Conservation (phyloP, 352 stramenopile genomes). For the Pythium dissotocum region DNA sequence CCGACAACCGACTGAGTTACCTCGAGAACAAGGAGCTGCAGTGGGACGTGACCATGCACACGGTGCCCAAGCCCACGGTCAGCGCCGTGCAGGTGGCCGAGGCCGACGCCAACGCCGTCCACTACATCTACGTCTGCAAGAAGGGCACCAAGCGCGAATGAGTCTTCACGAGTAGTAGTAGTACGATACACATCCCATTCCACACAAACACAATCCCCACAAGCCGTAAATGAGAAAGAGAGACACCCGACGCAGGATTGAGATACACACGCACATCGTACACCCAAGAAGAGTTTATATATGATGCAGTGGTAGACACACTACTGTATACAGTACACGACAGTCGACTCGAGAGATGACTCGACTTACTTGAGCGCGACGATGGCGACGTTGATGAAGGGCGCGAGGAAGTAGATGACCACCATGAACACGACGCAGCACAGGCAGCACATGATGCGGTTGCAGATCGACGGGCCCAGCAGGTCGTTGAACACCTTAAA, state of each 20-base stretch:
- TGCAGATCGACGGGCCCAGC: conserved; percentile 85
- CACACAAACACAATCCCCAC: background rate
- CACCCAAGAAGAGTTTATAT: background rate
- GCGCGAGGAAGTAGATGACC: conserved; percentile 83
- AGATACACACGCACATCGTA: no score
- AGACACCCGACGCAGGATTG: background rate
- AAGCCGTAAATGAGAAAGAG: background rate
- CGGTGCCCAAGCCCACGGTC: conserved; percentile 96
- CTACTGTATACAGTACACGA: background rate
- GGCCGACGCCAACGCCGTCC: conserved; percentile 92
- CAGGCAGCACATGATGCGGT: conserved; percentile 81
- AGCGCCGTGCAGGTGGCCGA: conserved; percentile 92
- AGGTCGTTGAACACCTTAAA: conserved; percentile 90
- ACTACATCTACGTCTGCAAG: conserved; percentile 97
- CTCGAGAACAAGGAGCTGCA: conserved; percentile 95
- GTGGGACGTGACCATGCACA: conserved; percentile 94
- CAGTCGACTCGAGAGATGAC: no score
- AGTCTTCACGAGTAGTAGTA: background rate
- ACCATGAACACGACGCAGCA: conserved; percentile 87
- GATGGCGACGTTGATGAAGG: conserved; percentile 85
- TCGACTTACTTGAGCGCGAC: conserved; percentile 52
- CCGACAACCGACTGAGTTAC: conserved; percentile 95
- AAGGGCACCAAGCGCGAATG: conserved; percentile 76
- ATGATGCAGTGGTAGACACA: background rate
- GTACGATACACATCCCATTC: background rate